These are phyloP conservation scores for Paramarasmius palmivorus DNA, from an alignment of 1,284 basidiomycete species.

Conservation along the genomic window DNA sequence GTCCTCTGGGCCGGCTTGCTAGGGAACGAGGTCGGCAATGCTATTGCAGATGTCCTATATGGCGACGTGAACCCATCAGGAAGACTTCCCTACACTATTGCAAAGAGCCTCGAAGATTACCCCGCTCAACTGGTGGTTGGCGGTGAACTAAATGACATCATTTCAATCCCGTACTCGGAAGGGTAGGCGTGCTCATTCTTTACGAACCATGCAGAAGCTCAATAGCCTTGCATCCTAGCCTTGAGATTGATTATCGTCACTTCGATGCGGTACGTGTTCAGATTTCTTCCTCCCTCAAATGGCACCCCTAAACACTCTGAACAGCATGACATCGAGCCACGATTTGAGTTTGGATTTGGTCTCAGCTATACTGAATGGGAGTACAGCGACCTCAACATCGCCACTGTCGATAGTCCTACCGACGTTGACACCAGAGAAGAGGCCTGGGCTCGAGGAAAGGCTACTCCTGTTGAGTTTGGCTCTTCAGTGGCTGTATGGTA, in stretches of 20 bases:
- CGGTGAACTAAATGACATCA: conserved; percentile 35
- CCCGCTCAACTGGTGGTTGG: conserved; percentile 56
- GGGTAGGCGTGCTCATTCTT: conserved; percentile 33
- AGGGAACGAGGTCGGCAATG: conserved; percentile 79
- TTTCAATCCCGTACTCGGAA: conserved; percentile 67
- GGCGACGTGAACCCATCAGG: conserved; percentile 77
- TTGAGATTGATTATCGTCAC: conserved; percentile 76
- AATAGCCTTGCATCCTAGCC: conserved; percentile 22
- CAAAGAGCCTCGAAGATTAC: conserved; percentile 68
- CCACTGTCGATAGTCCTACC: conserved; percentile 32
- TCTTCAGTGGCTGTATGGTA: conserved; percentile 58
- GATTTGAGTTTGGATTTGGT: conserved; percentile 83
- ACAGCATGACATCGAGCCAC: conserved; percentile 55
- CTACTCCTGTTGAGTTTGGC: conserved; percentile 47
- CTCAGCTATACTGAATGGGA: conserved; percentile 83
- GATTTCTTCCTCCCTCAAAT: neutral
- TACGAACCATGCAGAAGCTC: neutral
- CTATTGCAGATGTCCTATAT: conserved; percentile 73
- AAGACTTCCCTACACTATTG: conserved; percentile 81
- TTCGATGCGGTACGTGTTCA: conserved; percentile 62
- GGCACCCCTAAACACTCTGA: neutral
- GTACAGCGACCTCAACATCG: conserved; percentile 56
- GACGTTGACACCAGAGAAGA: conserved; percentile 39
- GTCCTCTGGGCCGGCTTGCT: conserved; percentile 65
- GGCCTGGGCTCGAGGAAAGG: conserved; percentile 56